Evolutionary conservation across 805 yeast species (phyloP), one percentile per base, ranked within the genome.

Genomic region (Teunomyces barrocoloradensis): DNA sequence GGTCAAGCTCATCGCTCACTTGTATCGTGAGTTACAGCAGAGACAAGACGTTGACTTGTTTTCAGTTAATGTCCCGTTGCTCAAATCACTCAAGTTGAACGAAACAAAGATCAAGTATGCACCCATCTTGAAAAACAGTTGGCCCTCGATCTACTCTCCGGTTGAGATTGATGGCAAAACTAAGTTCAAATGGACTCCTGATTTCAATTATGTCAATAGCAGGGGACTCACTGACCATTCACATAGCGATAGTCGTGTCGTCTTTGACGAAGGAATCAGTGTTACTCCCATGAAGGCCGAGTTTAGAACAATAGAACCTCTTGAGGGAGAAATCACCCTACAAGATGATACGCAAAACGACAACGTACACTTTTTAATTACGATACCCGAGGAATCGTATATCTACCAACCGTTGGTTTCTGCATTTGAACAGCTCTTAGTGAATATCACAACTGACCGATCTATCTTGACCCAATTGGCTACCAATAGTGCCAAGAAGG

Each of bases 11-110:
- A 77, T 89, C 35, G 60, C 78, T 46, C 71, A 85, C 53, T 69
- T 92, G 45, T 77, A 76, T 56, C 60, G 68, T 1, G 72, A 80
- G 49, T 86, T 96, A 87, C 65, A 74, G 43, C 41, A 54, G 2
- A 67, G 69, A 21, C 58, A 60, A 2, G 66, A 61, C 1, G 81
- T 80, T 1, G 96, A 92, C 54, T 64, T 92, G 34, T 92, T 85
- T 64, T 75, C 89, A n/a, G 73, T 94, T 25, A 94, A 92, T 61
- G 77, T 94, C 4, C 98, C 99, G 3, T 70, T 94, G 38, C 68
- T 71, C n/a, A 75, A 73, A 2, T 65, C 71, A 6, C 70, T 89
- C 42, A 68, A 75, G 50, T 56, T 73, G n/a, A 76, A 78, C 3
- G 51, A 68, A 12, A 86, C 96, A 1, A 84, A 79, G 56, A 79